A percentile compares a stretch with the other conserved stretches of the same genome.
Conservation (phyloP, 73 alveolate genomes). For the Paramecium biaurelia region DNA sequence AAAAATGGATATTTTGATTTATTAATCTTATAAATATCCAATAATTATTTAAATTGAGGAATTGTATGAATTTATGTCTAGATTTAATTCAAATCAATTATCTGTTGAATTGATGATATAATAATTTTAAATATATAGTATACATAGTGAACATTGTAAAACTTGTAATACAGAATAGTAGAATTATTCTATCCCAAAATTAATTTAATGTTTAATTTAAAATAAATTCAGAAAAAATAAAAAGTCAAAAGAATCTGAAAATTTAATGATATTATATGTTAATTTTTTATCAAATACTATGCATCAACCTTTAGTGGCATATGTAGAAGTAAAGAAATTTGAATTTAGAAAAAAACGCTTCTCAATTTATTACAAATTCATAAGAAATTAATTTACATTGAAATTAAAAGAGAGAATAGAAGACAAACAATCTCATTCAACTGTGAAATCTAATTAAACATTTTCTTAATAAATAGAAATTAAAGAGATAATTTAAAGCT, state of each 20-base stretch:
- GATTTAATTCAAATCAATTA: background rate
- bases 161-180: background rate
- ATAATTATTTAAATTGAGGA: background rate
- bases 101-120: background rate
- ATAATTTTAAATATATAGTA: background rate
- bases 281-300: background rate
- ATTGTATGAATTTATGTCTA: background rate
- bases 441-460: background rate
- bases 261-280: background rate
- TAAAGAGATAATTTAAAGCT: background rate
- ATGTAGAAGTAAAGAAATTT: background rate
- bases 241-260: background rate
- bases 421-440: background rate
- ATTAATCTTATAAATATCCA: background rate
- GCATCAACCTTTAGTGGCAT: background rate
- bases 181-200: background rate
- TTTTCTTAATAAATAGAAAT: background rate
- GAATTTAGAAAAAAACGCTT: background rate
- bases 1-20: background rate
- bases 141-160: background rate
- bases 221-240: background rate
- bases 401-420: background rate
- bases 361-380: background rate
- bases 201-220: background rate
- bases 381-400: background rate